Evolutionary conservation across 495 filamentous ascomycete species (phyloP), one percentile per base, ranked within the genome.

Genomic region (Talaromyces adpressus): DNA sequence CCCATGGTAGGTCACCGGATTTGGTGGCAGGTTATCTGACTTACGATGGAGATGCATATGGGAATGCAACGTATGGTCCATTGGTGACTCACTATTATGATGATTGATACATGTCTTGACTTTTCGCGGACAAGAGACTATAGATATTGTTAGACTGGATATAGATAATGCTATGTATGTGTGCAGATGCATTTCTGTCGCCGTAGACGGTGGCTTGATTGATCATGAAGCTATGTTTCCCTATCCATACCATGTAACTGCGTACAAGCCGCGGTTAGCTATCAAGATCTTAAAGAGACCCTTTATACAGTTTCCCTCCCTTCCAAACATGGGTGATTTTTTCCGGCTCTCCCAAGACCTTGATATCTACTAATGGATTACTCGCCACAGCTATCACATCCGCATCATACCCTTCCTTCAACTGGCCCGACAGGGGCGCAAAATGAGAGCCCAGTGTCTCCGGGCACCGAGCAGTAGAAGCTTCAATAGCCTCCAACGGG

Each of bases 31-130:
- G 80, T 7, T 85, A 83, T 66, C 61, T 85, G 30, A 70, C 59
- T 6, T 84, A 79, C 64, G 81, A 80, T 8, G 82, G 83, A 3
- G 67, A 71, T 53, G 81, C 81, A 2, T 79, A 80, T 68, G 82
- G 83, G 9, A 83, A 80, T 62, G 69, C 67, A 8, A 78, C 71
- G 1, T 68, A 78, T 61, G 68, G 27, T 22, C 70, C 71, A 7
- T n/a, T 62, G 18, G 71, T 69, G 7, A 69, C 63, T 36, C 67
- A 72, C 51, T 73, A 1, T 41, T 61, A 36, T 56, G 56, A 59
- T 1, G 23, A 64, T 22, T 60, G 34, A 64, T 11, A n/a, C 20
- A 9, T 58, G 11, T 22, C 18, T 59, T 20, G 29, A 27, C 27
- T 27, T 27, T 27, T 27, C 27, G 27, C 5, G 29, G 29, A 30